phyloP scores from a whole-genome alignment of 2,329 filamentous ascomycete species.

The Pseudogymnoascus sp. region DNA sequence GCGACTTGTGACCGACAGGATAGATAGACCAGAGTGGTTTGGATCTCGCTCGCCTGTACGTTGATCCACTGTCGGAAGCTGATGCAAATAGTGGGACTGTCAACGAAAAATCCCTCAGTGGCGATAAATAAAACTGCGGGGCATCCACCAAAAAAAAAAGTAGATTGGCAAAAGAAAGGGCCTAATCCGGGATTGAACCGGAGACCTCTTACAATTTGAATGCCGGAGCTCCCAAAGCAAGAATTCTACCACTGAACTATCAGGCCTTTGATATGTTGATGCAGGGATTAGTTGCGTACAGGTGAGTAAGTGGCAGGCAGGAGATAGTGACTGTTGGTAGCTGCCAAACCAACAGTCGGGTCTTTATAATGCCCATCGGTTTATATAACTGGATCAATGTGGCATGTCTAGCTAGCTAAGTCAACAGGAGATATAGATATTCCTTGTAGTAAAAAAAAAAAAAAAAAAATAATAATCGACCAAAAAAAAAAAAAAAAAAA shows the following conservation, averaged over 20 bases:
- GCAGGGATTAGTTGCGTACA: neutral
- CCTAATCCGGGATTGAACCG: neutral
- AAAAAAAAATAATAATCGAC: too few species aligned
- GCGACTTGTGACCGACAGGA: too few species aligned
- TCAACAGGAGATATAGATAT: neutral
- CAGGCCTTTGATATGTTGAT: neutral
- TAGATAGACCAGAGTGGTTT: too few species aligned
- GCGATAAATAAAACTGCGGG: neutral
- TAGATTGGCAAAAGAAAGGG: neutral
- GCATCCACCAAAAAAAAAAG: neutral
- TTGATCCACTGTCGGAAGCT: too few species aligned
- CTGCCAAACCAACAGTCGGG: neutral
- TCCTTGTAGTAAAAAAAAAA: too few species aligned
- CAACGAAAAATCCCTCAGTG: neutral
- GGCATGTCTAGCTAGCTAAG: neutral
- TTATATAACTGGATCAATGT: neutral
- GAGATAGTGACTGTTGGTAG: neutral
- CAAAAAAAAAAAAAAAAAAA: too few species aligned
- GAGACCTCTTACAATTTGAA: conserved; percentile 1
- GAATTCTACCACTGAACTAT: conserved; percentile 1
- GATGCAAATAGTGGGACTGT: neutral
- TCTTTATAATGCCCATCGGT: neutral
- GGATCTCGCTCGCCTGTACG: too few species aligned
- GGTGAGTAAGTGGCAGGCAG: neutral
- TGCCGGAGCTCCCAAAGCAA: neutral